Evolutionary conservation across 345 rosid genomes (phyloP), one percentile per base, ranked within the genome.

Genomic region (Moricandia arvensis): DNA sequence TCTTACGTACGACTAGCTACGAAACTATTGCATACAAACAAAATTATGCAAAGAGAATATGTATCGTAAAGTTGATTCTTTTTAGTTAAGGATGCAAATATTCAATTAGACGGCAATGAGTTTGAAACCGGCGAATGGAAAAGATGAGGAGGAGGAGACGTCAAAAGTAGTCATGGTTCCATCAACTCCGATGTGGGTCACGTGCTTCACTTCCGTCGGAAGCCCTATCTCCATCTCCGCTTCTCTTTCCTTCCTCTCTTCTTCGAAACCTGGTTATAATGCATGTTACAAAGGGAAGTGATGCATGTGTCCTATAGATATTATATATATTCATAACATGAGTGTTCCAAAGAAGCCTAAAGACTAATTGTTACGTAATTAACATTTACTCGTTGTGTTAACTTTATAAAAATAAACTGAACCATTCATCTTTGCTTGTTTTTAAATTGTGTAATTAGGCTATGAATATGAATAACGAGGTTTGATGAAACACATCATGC

Each of bases 151-250:
- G 16, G 53, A 45, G 15, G 51, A 43, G 51, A 5, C 51, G 57
- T 66, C 69, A 12, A 72, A 78, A 37, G 58, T 78, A 38, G 82
- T 81, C 69, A 82, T 75, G 49, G 75, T 72, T 24, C 89, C 95
- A 69, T 88, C 95, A 74, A 85, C 77, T 72, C 97, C 97, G 11
- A 89, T 89, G 79, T 91, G 97, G 16, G 88, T 87, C 82, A 91
- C 80, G 75, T 91, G 97, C 79, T 88, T 91, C 85, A 89, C 97
- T 77, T 91, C 93, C 35, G 95, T 91, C 8, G 97, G 97, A 16
- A 73, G 63, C 24, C 97, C 95, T 9, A 91, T 91, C 53, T 89
- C 85, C 80, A 91, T 84, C 58, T 83, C 88, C 7, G 4, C 43
- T 38, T 84, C 84, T 66, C 73, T 82, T 70, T 84, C 90, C 54